Evolutionary conservation across 176 grass and related monocot species (phyloP).

Genomic region (Avena atlantica): DNA sequence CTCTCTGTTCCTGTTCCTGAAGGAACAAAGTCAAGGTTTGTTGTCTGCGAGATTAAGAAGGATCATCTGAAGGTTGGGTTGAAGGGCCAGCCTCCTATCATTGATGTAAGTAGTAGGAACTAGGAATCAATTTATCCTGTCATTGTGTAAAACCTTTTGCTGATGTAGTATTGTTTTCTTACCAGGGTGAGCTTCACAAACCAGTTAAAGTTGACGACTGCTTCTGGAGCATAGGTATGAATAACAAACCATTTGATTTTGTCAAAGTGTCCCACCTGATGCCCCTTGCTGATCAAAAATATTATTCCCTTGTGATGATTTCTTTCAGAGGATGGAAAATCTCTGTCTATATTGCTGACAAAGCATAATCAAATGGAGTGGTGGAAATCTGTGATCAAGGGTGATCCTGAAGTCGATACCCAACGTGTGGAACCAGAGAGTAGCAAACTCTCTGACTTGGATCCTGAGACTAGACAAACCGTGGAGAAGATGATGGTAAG

Average conservation of each 20-base stretch:
- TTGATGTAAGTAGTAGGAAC: constrained; percentile 68
- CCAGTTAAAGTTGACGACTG: constrained; percentile 85
- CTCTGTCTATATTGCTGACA: constrained; percentile 73
- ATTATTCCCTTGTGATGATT: background rate
- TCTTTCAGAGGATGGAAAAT: constrained; percentile 88
- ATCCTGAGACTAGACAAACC: constrained; percentile 94
- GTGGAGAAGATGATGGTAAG: constrained; percentile 99
- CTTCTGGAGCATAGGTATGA: constrained; percentile 96
- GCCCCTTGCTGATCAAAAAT: background rate
- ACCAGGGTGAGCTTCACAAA: constrained; percentile 81
- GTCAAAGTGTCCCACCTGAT: background rate
- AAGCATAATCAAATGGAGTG: constrained; percentile 99
- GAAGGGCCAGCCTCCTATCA: constrained; percentile 84
- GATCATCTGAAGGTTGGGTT: constrained; percentile 83
- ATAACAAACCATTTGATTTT: background rate
- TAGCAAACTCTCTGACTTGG: constrained; percentile 91
- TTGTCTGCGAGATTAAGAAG: constrained; percentile 89
- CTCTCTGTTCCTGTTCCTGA: constrained; percentile 75
- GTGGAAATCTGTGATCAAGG: constrained; percentile 89
- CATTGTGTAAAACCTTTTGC: background rate
- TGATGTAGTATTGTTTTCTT: constrained; percentile 13
- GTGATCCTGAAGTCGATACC: constrained; percentile 90
- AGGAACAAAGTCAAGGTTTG: constrained; percentile 92
- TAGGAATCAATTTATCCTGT: background rate
- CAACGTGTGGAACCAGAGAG: constrained; percentile 84